Percentiles rank a stretch among this genome's conserved stretches.
These are phyloP conservation scores for Cylindrotheca fusiformis DNA, from an alignment of 108 stramenopile species.

Conservation along the genomic window DNA sequence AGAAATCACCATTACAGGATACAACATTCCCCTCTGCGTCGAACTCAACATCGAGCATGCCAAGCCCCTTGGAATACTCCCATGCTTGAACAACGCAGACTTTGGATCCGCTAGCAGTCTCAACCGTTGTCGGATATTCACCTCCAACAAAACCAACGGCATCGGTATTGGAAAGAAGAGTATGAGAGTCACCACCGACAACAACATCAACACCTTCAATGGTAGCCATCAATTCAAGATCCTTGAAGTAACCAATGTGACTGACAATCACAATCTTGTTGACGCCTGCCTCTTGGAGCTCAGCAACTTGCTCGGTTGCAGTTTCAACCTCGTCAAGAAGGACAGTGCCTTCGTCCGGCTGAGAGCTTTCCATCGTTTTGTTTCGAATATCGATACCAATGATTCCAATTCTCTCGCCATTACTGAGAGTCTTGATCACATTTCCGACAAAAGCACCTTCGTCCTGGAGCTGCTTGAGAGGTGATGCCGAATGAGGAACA, in stretches of 20 bases:
- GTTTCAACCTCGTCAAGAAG: conserved; percentile 37
- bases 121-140: conserved; percentile 27
- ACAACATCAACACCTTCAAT: conserved; percentile 58
- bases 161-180: conserved; percentile 19
- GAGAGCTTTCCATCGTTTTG: conserved; percentile 32
- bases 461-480: conserved; percentile 5
- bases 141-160: conserved; percentile 8
- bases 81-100: conserved; percentile 53
- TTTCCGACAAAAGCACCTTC: background rate
- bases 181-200: conserved; percentile 52
- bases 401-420: conserved; percentile 41
- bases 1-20: conserved; percentile 24
- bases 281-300: conserved; percentile 32
- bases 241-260: conserved; percentile 46
- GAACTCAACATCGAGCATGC: conserved; percentile 30
- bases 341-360: conserved; percentile 39
- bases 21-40: conserved; percentile 43
- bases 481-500: conserved; percentile 9
- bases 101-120: conserved; percentile 9
- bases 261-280: conserved; percentile 50
- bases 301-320: conserved; percentile 28
- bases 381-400: conserved; percentile 27
- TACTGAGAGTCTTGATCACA: conserved; percentile 21
- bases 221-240: conserved; percentile 23
- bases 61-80: conserved; percentile 42